Evolutionary conservation across 2,329 filamentous ascomycete species (phyloP), one percentile per base, ranked within the genome.

Genomic region (Cladophialophora exuberans): DNA sequence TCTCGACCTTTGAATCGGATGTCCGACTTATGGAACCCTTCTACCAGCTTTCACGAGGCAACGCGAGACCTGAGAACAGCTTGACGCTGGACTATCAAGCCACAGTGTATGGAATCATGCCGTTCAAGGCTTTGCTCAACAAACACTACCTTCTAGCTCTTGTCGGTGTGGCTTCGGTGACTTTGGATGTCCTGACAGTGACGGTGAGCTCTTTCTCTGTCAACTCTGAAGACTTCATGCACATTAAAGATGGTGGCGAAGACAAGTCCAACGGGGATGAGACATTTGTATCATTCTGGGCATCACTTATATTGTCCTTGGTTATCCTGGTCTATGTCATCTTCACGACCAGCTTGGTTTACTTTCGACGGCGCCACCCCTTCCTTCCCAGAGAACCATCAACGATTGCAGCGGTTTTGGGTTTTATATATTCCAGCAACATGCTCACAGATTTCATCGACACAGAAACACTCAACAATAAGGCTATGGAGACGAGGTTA

Each of bases 331-430:
- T 82, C 5, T 86, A 87, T 69, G 83, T 91, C 68, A 76, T 79
- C 52, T 63, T 78, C 20, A 80, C 87, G 18, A 82, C 86, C 0
- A 69, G 72, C 1, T 64, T 85, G 1, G 85, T 88, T 15, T 87
- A 87, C 65, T 54, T 76, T 15, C 79, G 82, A 1, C 82, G 88
- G 11, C 79, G 84, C 0, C 82, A 84, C 52, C 82, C 88, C 2
- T 91, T 92, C 69, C 74, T 92, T 52, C 89, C 89, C 1, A 82
- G 89, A 3, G 87, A 91, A 73, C 88, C 88, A 3, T 89, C 86
- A 64, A 90, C 88, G 17, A 91, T 93, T 63, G 85, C 88, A 1
- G 85, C 83, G 38, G 83, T 91, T 49, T 76, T 93, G 50, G 87
- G 87, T 0, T 92, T 87, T 66, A 88, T 92, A 56, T 86, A 92